These are phyloP conservation scores for Starmerella floris DNA, from an alignment of 805 yeast genomes.

Conservation along the genomic window DNA sequence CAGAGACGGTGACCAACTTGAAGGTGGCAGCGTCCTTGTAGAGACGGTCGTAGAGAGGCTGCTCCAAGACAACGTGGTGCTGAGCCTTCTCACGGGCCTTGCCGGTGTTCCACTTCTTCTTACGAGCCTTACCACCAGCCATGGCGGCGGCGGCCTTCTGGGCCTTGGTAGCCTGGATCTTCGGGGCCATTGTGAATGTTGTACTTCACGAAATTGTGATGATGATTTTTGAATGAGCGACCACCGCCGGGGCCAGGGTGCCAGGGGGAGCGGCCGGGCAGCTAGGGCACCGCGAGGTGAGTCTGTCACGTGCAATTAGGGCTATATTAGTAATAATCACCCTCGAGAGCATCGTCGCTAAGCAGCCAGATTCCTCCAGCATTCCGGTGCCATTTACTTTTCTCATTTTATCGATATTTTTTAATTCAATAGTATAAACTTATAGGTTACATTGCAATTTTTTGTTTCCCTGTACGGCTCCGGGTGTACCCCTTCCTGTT, in stretches of 20 bases:
- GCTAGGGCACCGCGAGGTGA: conserved; percentile 2
- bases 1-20: conserved; percentile 96
- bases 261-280: neutral
- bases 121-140: conserved; percentile 99
- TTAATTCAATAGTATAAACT: no score
- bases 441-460: no score
- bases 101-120: conserved; percentile 99
- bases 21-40: conserved; percentile 98
- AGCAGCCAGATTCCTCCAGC: no score
- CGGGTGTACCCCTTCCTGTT: no score
- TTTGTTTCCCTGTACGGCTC: no score
- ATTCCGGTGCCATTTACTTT: no score
- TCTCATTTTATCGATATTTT: no score
- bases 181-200: conserved; percentile 80
- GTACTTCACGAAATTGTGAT: conserved; percentile 4
- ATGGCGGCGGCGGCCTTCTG: conserved; percentile 99
- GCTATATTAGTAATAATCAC: conserved; percentile 3
- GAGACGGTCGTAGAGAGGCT: conserved; percentile 98
- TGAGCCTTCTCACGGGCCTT: conserved; percentile 99
- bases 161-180: conserved; percentile 97
- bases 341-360: no score
- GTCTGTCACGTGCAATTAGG: conserved; percentile 18
- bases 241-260: conserved; percentile 5
- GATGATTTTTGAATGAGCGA: conserved; percentile 11
- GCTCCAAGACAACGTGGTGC: conserved; percentile 93